Conservation (phyloP, 2,329 filamentous ascomycete genomes). For the Dendryphion nanum region DNA sequence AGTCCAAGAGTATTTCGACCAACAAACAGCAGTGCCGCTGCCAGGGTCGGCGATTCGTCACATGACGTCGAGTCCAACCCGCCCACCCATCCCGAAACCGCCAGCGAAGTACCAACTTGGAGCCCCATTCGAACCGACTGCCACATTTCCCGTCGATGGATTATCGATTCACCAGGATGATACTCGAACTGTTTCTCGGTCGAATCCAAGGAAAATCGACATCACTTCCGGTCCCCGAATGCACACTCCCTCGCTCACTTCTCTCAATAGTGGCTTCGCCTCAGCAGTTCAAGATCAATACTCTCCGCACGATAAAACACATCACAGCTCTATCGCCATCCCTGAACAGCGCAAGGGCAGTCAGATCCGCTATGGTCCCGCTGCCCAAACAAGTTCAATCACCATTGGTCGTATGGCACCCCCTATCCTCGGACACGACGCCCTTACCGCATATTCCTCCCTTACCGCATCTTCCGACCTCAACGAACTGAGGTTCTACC, state of each 20-base stretch:
- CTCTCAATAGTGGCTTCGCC: slow-evolving; percentile 20
- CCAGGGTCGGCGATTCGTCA: slow-evolving; percentile 8
- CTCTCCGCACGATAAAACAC: slow-evolving; percentile 20
- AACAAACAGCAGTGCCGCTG: slow-evolving; percentile 16
- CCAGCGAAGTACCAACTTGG: slow-evolving; percentile 5
- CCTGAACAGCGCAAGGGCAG: slow-evolving; percentile 12
- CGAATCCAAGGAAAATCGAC: slow-evolving; percentile 5
- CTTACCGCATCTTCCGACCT: slow-evolving; percentile 6
- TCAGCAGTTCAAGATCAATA: slow-evolving; percentile 22
- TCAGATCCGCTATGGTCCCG: slow-evolving; percentile 5
- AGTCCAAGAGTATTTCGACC: slow-evolving; percentile 31
- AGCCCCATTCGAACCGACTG: slow-evolving; percentile 9
- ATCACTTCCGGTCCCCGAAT: slow-evolving; percentile 8
- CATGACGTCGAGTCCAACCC: slow-evolving; percentile 12
- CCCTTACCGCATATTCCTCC: slow-evolving; percentile 25
- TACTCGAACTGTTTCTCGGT: slow-evolving; percentile 9
- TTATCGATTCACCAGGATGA: slow-evolving; percentile 9
- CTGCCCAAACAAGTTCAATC: slow-evolving; percentile 17
- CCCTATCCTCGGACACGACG: slow-evolving; percentile 30
- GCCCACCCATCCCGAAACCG: slow-evolving; percentile 11
- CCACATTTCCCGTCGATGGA: slow-evolving; percentile 16
- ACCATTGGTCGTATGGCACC: slow-evolving; percentile 27
- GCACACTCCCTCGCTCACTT: slow-evolving; percentile 1
- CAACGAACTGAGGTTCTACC: slow-evolving; percentile 30
- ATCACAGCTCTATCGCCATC: slow-evolving; percentile 9